Percentiles rank a stretch among this genome's conserved stretches.
phyloP scores from a whole-genome alignment of 495 filamentous ascomycete species.

The Arthonia radiata region DNA sequence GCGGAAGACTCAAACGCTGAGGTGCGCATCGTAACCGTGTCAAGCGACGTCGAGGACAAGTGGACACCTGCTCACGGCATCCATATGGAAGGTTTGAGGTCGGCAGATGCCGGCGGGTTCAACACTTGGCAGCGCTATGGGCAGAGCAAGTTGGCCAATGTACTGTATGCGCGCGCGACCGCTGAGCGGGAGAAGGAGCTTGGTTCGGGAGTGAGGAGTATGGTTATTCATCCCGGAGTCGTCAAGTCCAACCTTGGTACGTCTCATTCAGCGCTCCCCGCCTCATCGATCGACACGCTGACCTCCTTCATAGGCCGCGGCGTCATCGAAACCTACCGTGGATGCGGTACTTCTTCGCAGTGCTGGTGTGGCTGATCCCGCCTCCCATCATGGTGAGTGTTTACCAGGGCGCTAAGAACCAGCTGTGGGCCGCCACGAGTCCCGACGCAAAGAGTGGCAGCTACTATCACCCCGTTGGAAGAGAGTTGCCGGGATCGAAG shows the following conservation, averaged over 20 bases:
- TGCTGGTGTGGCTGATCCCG: slow-evolving; percentile 1
- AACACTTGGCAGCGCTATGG: slow-evolving; percentile 1
- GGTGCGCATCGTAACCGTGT: slow-evolving; percentile 19
- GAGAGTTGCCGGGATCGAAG: slow-evolving; percentile 1
- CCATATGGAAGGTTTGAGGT: no score
- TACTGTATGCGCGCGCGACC: slow-evolving; percentile 2
- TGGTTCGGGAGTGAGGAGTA: no score
- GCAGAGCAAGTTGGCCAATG: slow-evolving; percentile 4
- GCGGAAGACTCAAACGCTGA: slow-evolving; percentile 15
- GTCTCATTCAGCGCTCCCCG: no score
- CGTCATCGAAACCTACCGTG: no score
- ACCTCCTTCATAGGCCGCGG: no score
- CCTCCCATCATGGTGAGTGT: slow-evolving; percentile 1
- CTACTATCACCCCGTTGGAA: slow-evolving; percentile 7
- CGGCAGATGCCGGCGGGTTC: no score
- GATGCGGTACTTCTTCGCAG: no score
- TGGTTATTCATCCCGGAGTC: no score
- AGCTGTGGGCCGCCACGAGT: slow-evolving; percentile 5
- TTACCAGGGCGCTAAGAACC: slow-evolving; percentile 4
- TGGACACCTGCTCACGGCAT: no score
- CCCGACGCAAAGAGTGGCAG: slow-evolving; percentile 3
- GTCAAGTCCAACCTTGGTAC: no score
- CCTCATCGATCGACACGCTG: no score
- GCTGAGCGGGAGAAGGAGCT: no score
- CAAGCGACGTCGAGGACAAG: slow-evolving; percentile 11